Evolutionary conservation across 345 rosid species (phyloP).

Genomic region (Brassica rapa): DNA sequence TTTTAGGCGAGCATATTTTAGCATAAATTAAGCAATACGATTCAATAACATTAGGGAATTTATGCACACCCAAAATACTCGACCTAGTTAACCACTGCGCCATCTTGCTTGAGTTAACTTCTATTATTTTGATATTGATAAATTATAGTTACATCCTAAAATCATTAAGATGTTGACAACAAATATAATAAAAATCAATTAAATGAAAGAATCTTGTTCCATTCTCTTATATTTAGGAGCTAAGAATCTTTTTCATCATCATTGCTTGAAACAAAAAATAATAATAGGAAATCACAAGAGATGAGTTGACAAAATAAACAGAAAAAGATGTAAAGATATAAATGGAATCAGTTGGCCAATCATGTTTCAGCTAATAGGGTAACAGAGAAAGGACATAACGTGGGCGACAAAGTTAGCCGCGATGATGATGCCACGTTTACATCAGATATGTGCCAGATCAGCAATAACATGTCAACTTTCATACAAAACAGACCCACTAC

Average conservation of each 20-base stretch:
- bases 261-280: background rate
- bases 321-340: background rate
- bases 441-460: conserved; percentile 10
- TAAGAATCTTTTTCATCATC: conserved; percentile 7
- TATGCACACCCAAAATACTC: background rate
- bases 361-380: conserved; percentile 26
- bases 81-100: background rate
- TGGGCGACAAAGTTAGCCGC: conserved; percentile 32
- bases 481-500: conserved; percentile 15
- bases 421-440: conserved; percentile 36
- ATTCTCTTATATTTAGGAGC: background rate
- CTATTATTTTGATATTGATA: background rate
- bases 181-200: background rate
- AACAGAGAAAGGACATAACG: conserved; percentile 19
- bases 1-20: background rate
- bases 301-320: conserved; percentile 12
- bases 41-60: background rate
- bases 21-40: background rate
- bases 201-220: background rate
- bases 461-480: conserved; percentile 33
- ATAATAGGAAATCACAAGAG: background rate
- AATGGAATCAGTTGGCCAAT: conserved; percentile 36
- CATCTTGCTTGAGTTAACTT: background rate
- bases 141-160: background rate
- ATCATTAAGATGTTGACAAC: background rate